Evolutionary conservation across 176 grass and related monocot genomes (phyloP), one percentile per base, ranked within the genome.

Genomic region (Avena sativa): DNA sequence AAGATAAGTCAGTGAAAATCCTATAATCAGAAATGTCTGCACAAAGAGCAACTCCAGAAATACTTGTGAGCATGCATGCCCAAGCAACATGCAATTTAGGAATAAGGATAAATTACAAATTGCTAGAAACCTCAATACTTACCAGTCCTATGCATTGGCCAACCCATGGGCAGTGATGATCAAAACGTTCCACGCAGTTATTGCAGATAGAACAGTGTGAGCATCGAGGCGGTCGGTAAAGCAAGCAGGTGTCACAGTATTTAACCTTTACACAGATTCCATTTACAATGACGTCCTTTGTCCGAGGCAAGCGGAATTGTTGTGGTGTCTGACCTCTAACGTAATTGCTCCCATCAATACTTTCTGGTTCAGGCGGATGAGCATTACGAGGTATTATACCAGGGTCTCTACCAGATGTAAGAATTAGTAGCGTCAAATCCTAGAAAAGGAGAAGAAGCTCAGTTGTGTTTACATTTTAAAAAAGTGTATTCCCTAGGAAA

Each of bases 111-210:
- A 19, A 26, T 64, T 56, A 72, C 13, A 85, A 85, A 47, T 17
- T 68, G 49, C 60, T 51, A 52, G 14, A 84, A 74, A 84, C 13
- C 20, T 64, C 2, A 20, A 66, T 76, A 92, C 83, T 87, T 92
- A 97, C 95, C 77, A 85, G 84, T 81, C 95, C 95, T 71, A 97
- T 92, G 80, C 95, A 97, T 88, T 97, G 95, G 56, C 95, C 95
- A 66, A 97, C 95, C 95, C 95, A 97, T 86, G 93, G 95, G 46
- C 95, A 97, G 84, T 97, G 95, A 83, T 97, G 95, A 82, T 97
- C 95, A 88, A 97, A 97, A 17, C 95, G 70, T 91, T 97, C 93
- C 26, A 97, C 95, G 47, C 93, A 97, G 36, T 97, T 97, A 90
- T 97, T 93, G 88, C 95, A 97, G 80, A 97, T 97, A 62, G 92